Base-by-base conservation (phyloP, 768 basidiomycete species). In the Hypsizygus marmoreus region DNA sequence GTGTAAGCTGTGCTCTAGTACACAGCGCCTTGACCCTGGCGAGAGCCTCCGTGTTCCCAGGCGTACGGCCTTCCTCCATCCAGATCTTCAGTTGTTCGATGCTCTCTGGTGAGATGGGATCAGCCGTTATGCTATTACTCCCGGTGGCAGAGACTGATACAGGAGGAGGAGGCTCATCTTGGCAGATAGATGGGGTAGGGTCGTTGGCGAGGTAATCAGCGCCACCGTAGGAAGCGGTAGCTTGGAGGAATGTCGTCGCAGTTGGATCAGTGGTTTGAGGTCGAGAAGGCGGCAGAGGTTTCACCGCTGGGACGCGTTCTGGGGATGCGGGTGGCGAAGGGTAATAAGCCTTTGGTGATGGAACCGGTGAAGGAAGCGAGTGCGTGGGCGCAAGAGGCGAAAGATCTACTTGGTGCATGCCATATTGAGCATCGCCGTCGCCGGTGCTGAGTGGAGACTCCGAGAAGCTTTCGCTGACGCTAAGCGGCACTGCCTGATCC, bases 1-100 rank as follows among this genome's bases (percentile, higher is more conserved):
- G 54, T 2, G 56, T 61, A 12, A 33, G 25, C 13, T 63, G 57
- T 0, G 63, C 63, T n/a, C 34, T 23, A 4, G 49, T 35, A 26
- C 54, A 56, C 13, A 66, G 43, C 8, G 49, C 9, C 16, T 45
- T 54, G 31, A 60, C 42, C 10, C 43, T 28, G 5, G 32, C 28
- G 14, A 56, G 48, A 12, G 46, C 46, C 28, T 29, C 40, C n/a
- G 31, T 28, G 26, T 40, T 24, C 12, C 37, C 23, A n/a, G 37
- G 37, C 22, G 12, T 33, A 12, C 32, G 26, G 13, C 30, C 42
- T 20, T 43, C 42, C 24, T 43, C 35, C 42, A 43, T 43, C 13
- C 32, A 24, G 7, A 24, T 25, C 35, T 43, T 6, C 20, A 43
- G 25, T 24, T 43, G 30, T 4, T 7, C 19, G 6, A 34, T 24